A percentile compares a stretch with the other conserved stretches of the same genome.
These are phyloP conservation scores for Camillea tinctor DNA, from an alignment of 2,329 filamentous ascomycete genomes.

Conservation along the genomic window DNA sequence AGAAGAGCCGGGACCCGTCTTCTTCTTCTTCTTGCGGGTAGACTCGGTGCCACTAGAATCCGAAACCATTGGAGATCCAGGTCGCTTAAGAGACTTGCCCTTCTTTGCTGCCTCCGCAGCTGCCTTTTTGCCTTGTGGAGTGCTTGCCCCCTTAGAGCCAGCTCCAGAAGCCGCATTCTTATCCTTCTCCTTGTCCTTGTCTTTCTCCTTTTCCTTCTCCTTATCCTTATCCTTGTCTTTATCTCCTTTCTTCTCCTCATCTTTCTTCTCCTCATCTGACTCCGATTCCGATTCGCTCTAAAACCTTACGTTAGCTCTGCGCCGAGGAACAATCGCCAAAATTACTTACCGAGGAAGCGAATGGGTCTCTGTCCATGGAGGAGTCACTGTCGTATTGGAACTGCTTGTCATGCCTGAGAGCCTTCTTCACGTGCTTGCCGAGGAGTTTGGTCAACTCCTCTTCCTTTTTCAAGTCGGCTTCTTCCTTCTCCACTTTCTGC, in stretches of 20 bases:
- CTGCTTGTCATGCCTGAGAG: slow-evolving; percentile 80
- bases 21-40: slow-evolving; percentile 75
- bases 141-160: slow-evolving; percentile 67
- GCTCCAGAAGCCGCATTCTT: slow-evolving; percentile 51
- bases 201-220: slow-evolving; percentile 36
- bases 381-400: slow-evolving; percentile 77
- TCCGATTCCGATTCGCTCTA: slow-evolving; percentile 41
- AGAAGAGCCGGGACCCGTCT: slow-evolving; percentile 47
- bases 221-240: slow-evolving; percentile 58
- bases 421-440: slow-evolving; percentile 77
- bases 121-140: slow-evolving; percentile 49
- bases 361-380: slow-evolving; percentile 50
- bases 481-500: slow-evolving; percentile 69
- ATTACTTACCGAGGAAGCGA: slow-evolving; percentile 46
- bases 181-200: slow-evolving; percentile 55
- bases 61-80: slow-evolving; percentile 82
- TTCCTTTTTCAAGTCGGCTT: slow-evolving; percentile 67
- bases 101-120: slow-evolving; percentile 50
- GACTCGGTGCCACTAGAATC: slow-evolving; percentile 93
- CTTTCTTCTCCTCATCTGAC: slow-evolving; percentile 52
- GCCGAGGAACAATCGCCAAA: slow-evolving; percentile 12
- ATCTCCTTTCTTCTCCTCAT: slow-evolving; percentile 59
- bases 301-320: slow-evolving; percentile 20
- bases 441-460: slow-evolving; percentile 67
- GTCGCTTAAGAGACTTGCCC: slow-evolving; percentile 70